These are phyloP conservation scores for Ogataea methylovora DNA, from an alignment of 805 yeast genomes.

Conservation along the genomic window DNA sequence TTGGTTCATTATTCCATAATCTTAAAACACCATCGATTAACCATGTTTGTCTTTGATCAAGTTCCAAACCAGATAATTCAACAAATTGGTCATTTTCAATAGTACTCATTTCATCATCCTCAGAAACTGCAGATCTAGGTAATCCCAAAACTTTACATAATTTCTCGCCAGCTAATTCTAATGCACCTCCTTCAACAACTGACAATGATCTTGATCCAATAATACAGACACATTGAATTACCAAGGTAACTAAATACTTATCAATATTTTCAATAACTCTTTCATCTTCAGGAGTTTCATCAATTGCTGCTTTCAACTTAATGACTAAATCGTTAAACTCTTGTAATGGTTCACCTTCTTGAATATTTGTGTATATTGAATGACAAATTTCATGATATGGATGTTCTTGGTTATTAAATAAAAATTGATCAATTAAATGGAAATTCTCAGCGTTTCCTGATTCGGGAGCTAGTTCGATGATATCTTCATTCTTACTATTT, in stretches of 20 bases:
- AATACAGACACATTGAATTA: constrained; percentile 67
- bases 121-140: constrained; percentile 8
- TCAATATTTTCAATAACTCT: constrained; percentile 16
- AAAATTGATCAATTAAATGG: constrained; percentile 24
- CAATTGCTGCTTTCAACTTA: constrained; percentile 14
- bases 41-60: constrained; percentile 28
- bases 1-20: constrained; percentile 60
- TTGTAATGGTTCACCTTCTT: constrained; percentile 20
- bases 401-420: constrained; percentile 27
- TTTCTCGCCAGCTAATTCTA: constrained; percentile 23
- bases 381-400: constrained; percentile 24
- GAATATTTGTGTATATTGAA: constrained; percentile 24
- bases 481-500: constrained; percentile 8
- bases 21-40: constrained; percentile 50
- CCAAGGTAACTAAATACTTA: constrained; percentile 46
- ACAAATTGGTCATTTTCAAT: constrained; percentile 15
- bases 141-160: constrained; percentile 19
- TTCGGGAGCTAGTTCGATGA: constrained; percentile 11
- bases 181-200: constrained; percentile 50
- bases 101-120: constrained; percentile 3
- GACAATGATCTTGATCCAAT: constrained; percentile 87
- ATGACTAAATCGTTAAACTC: constrained; percentile 20
- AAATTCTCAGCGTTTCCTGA: constrained; percentile 22
- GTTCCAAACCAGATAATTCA: constrained; percentile 17
- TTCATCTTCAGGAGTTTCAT: constrained; percentile 3